phyloP scores from a whole-genome alignment of 192 early-diverging fungal species.

The Ambispora gerdemannii region DNA sequence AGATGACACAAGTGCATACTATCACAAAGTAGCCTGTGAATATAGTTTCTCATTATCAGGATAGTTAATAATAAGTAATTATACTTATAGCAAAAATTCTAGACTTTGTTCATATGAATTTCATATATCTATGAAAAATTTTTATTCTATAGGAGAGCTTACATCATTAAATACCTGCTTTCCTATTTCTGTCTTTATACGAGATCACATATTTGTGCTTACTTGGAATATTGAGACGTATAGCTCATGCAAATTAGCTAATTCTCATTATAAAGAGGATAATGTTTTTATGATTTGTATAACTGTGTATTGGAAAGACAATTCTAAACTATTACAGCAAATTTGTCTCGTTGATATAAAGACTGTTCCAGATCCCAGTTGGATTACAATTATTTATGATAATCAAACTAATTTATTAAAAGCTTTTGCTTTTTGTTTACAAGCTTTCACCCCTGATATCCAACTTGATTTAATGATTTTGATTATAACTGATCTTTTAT shows the following conservation, averaged over 20 bases:
- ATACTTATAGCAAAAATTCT: conserved; percentile 2
- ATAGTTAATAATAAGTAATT: conserved; percentile 1
- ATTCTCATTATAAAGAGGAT: not conserved
- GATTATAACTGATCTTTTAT: conserved; percentile 1
- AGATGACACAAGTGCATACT: conserved; percentile 3
- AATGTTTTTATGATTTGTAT: conserved; percentile 16
- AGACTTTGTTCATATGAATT: conserved; percentile 2
- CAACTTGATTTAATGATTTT: not conserved
- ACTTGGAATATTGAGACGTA: conserved; percentile 20
- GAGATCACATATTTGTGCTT: conserved; percentile 4
- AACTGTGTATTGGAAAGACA: conserved; percentile 10
- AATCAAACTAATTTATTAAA: conserved; percentile 11
- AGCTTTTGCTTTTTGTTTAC: conserved; percentile 1
- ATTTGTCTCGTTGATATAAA: conserved; percentile 16
- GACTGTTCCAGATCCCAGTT: not conserved
- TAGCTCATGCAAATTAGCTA: conserved; percentile 1
- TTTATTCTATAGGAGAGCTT: not conserved
- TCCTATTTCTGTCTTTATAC: not conserved
- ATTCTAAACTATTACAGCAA: conserved; percentile 6
- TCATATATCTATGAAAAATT: not conserved
- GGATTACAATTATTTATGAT: conserved; percentile 8
- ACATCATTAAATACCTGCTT: conserved; percentile 1
- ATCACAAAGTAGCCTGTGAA: conserved; percentile 8
- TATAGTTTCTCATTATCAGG: conserved; percentile 2
- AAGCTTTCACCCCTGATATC: not conserved